These are phyloP conservation scores for Angomonas deanei DNA, from an alignment of 208 protist species.

Conservation along the genomic window DNA sequence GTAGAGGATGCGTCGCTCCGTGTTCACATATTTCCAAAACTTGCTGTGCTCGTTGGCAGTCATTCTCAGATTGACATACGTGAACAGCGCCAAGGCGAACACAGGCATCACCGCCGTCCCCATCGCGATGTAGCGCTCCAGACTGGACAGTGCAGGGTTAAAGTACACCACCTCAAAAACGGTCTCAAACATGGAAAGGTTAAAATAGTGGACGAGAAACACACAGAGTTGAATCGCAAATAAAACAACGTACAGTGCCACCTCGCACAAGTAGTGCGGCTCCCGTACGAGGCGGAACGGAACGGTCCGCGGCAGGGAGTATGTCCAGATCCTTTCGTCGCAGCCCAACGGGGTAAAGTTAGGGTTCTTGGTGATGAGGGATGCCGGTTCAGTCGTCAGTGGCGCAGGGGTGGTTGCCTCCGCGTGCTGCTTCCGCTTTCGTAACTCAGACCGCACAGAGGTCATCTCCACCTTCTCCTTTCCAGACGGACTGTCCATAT, in stretches of 20 bases:
- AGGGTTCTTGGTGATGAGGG: background rate
- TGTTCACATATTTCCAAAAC: slow-evolving; percentile 55
- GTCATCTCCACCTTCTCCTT: background rate
- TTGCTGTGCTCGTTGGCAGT: slow-evolving; percentile 58
- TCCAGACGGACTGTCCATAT: background rate
- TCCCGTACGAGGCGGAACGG: slow-evolving; percentile 48
- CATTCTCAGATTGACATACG: slow-evolving; percentile 70
- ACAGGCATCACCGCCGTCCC: background rate
- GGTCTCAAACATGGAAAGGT: background rate
- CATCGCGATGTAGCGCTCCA: background rate
- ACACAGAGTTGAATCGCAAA: background rate
- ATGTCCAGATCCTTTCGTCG: background rate
- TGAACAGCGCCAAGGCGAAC: slow-evolving; percentile 28
- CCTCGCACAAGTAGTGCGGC: slow-evolving; percentile 77
- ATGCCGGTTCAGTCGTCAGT: background rate
- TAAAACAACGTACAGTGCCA: slow-evolving; percentile 54
- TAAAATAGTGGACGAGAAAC: background rate
- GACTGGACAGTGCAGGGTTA: background rate
- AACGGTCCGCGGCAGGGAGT: background rate
- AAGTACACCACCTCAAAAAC: background rate
- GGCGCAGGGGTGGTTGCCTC: background rate
- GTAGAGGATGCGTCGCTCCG: slow-evolving; percentile 11
- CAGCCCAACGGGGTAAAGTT: background rate
- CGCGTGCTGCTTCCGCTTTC: background rate
- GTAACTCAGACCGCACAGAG: background rate